phyloP scores from a whole-genome alignment of 164 flowering plant species.

The Taxillus chinensis region DNA sequence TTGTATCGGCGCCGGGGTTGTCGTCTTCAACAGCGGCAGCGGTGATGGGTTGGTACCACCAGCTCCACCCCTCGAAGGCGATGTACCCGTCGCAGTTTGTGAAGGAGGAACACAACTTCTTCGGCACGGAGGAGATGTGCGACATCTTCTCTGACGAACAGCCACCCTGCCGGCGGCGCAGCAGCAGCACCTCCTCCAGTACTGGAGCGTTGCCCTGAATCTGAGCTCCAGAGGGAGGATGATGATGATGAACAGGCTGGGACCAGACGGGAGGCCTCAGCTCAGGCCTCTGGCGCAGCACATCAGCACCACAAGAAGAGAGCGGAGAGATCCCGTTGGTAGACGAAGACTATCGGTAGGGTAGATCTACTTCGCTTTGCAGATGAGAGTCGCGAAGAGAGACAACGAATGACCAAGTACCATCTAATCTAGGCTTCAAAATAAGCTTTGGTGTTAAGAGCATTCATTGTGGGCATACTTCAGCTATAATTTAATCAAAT shows the following conservation, averaged over 20 bases:
- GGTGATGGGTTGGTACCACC: conserved; percentile 23
- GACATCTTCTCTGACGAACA: conserved; percentile 80
- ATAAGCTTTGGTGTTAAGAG: no score
- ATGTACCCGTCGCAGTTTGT: conserved; percentile 36
- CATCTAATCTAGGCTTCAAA: no score
- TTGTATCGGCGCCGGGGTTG: no score
- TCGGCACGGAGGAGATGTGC: conserved; percentile 61
- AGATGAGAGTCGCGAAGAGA: no score
- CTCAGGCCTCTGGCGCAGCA: conserved; percentile 38
- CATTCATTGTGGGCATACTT: no score
- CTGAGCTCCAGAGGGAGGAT: conserved; percentile 64
- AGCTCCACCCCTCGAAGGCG: conserved; percentile 9
- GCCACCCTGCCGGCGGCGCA: conserved; percentile 55
- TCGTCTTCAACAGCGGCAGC: conserved; percentile 10
- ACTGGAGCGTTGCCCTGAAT: conserved; percentile 64
- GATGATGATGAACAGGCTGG: conserved; percentile 66
- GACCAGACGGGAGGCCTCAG: conserved; percentile 24
- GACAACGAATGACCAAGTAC: no score
- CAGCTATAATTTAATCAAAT: no score
- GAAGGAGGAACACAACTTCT: conserved; percentile 84
- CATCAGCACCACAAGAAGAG: conserved; percentile 33
- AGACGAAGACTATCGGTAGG: no score
- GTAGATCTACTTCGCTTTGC: no score
- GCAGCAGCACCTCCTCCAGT: conserved; percentile 59
- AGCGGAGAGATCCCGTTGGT: no score